Base-by-base conservation (phyloP, 441 rosid species). In the Codiaeum variegatum region DNA sequence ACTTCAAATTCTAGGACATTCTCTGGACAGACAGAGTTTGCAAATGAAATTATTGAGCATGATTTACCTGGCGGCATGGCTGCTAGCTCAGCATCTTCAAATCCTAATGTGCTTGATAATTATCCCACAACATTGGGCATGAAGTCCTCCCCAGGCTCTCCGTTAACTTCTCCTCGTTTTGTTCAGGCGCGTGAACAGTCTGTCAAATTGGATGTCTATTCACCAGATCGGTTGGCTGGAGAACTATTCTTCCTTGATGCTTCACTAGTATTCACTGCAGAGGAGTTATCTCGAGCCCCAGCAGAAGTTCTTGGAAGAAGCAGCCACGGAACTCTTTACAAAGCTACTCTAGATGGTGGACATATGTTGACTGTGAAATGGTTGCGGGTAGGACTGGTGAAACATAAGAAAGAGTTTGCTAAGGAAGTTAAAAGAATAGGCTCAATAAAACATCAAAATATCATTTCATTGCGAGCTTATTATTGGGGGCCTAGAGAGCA, bases 301-400 rank as follows among this genome's bases (percentile, higher is more conserved):
- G 98, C 99, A 4, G 98, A 95, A 85, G 97, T 95, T 84, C 92
- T 95, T 55, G 98, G 99, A 28, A 88, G 98, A 83, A 92, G 99
- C 86, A 91, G 97, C 79, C 97, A 90, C 80, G 98, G 98, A 75
- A 95, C 98, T 71, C 78, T 90, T 2, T 95, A 95, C 66, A 93
- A 91, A 83, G 99, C 99, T 47, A 93, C 97, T 76, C 86, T 95
- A 59, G 95, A 84, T 73, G 84, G 80, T 36, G 97, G 97, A 9
- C 90, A 89, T 77, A 84, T 89, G 91, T 74, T 95, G 77, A 81
- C 96, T 36, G 99, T 95, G 84, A 95, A 95, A 81, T 93, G 98
- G 98, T 72, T 95, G 85, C 86, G 97, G 75, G 97, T 88, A 66
- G 98, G 97, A 78, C 84, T 93, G 51, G 97, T 90, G 67, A 93